Evolutionary conservation across 2,329 filamentous ascomycete genomes (phyloP), one percentile per base, ranked within the genome.

Genomic region (Monosporascus sp.): DNA sequence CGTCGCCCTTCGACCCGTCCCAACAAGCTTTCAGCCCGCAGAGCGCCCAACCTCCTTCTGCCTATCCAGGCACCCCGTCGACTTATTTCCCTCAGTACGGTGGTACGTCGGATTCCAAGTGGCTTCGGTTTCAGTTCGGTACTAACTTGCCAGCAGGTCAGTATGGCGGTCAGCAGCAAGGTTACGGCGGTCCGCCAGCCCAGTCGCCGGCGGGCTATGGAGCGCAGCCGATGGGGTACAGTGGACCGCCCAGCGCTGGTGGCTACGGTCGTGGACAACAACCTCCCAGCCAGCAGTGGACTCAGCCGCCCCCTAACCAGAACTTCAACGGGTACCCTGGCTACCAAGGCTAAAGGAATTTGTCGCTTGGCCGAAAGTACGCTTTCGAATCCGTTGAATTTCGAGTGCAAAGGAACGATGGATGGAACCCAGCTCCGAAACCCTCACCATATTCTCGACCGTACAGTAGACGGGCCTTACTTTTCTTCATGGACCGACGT

Each of bases 81-180:
- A 78, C 81, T 37, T 97, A 90, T 77, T 97, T 97, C 72, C 91
- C 93, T 61, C 94, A 97, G 74, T 97, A 97, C 69, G 87, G 88
- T 68, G 89, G 89, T 81, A 82, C 73, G 79, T 77, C 15, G 47
- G 18, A 47, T n/a, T 46, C 27, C 79, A 56, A 72, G 71, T 57
- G 76, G 44, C 36, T 43, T 50, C 25, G 85, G 87, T 78, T 79
- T 65, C 76, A 79, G 77, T 77, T 76, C 76, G 65, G 52, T 62
- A 59, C 67, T 71, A 58, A 71, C 64, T 60, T 49, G 7, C 54
- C 59, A 50, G 51, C 55, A 76, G 77, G 72, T 52, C 79, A 80
- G 66, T 85, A 78, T 64, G 81, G 80, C 65, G 85, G 80, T 62
- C 87, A 89, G 70, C 85, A 86, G 66, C 82, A 81, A 62, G 82